Evolutionary conservation across 31 red algal genomes (phyloP), one percentile per base, ranked within the genome.

Genomic region (Porphyra umbilicalis): DNA sequence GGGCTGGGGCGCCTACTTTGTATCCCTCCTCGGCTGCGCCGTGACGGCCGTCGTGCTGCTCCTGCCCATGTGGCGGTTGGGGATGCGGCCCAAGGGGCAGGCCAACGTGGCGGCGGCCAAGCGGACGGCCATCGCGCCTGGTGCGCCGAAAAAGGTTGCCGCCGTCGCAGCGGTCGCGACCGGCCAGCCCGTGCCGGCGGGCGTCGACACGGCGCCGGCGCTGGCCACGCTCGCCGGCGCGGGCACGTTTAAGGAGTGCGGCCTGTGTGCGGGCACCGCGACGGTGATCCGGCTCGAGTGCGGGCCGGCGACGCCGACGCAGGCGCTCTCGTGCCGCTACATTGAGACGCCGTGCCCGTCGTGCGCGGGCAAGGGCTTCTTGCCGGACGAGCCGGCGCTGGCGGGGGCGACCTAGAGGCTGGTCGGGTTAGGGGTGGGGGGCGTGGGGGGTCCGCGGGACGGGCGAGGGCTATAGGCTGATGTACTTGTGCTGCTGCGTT

Each of bases 11-110:
- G 97, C 93, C 8, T 99, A 96, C 79, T 94, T 99, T 44, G 84
- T 77, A 0, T 88, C 91, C 18, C 81, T 99, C 10, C 76, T 99
- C 29, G 87, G 91, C 36, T 99, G 88, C 79, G 87, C 88, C 15
- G 79, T 31, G 29, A 87, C 90, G 6, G 97, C 97, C 0, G 83
- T 99, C 34, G 33, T 99, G 13, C 80, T 96, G 79, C 82, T 99
- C 40, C 82, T 95, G 81, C 97, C 97, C 10, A 95, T 99, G 97
- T 99, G 97, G 97, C 80, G 93, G 35, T 37, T 99, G 67, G 93
- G 97, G 29, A 94, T 90, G 91, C 85, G 87, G 33, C 76, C 86
- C 32, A 95, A 92, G 81, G 89, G 35, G 35, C 89, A 93, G 79
- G 83, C 93, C 57, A 71, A 71, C 57, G 57, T 71, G 0, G 57